These are phyloP conservation scores for Fusarium pilosicola DNA, from an alignment of 2,329 filamentous ascomycete species.

Conservation along the genomic window DNA sequence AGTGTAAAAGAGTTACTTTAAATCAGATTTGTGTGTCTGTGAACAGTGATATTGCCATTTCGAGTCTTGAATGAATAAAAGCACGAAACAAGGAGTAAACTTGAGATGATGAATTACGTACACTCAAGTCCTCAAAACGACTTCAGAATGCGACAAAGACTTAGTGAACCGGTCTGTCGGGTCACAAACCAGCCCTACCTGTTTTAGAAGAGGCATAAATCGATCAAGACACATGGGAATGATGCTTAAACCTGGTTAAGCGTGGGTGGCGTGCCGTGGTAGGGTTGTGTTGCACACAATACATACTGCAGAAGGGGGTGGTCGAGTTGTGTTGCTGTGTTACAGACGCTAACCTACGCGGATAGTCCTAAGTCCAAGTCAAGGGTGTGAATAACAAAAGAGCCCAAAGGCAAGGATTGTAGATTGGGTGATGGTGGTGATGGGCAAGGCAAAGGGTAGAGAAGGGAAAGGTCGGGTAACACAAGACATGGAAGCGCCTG, in stretches of 20 bases:
- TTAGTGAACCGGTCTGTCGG: conserved; percentile 24
- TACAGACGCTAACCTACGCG: conserved; percentile 37
- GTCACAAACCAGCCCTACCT: conserved; percentile 23
- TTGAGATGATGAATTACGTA: background rate
- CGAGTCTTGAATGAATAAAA: background rate
- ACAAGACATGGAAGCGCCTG: conserved; percentile 34
- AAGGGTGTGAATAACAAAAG: conserved; percentile 36
- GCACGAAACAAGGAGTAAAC: background rate
- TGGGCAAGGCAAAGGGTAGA: conserved; percentile 26
- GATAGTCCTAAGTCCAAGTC: conserved; percentile 9
- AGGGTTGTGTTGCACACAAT: conserved; percentile 30
- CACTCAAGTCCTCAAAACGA: background rate
- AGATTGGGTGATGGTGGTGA: conserved; percentile 24
- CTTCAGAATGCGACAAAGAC: background rate
- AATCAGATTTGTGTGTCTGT: background rate
- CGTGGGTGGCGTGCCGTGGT: conserved; percentile 33
- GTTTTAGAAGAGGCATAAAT: conserved; percentile 11
- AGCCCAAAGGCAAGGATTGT: conserved; percentile 25
- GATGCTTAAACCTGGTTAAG: conserved; percentile 28
- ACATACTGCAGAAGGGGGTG: conserved; percentile 23
- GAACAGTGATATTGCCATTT: background rate
- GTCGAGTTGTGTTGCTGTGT: conserved; percentile 36
- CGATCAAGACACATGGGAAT: conserved; percentile 36
- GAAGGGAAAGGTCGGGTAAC: conserved; percentile 39
- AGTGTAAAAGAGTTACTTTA: background rate